Evolutionary conservation across 352 stramenopile genomes (phyloP).

Genomic region (Peronospora farinosa): DNA sequence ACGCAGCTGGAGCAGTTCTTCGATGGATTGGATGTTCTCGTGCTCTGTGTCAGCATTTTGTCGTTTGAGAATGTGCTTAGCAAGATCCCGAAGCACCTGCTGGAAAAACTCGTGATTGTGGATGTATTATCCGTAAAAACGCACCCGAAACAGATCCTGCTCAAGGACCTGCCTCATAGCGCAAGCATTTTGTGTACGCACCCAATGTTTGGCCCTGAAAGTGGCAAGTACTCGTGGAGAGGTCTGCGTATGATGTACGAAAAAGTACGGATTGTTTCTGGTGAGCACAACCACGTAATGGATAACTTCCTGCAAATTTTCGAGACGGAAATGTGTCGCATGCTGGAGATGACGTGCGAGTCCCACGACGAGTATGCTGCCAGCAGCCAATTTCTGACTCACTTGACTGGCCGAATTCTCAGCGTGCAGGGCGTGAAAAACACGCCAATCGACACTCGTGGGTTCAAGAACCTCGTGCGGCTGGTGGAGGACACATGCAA

Average conservation of each 20-base stretch:
- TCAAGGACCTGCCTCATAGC: constrained; percentile 83
- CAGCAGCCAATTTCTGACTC: constrained; percentile 97
- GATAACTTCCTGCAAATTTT: constrained; percentile 93
- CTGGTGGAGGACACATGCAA: constrained; percentile 95
- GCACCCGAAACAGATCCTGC: constrained; percentile 91
- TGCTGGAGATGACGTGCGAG: constrained; percentile 95
- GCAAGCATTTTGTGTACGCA: constrained; percentile 95
- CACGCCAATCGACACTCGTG: constrained; percentile 94
- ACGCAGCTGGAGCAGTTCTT: constrained; percentile 89
- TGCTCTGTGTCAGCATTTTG: constrained; percentile 84
- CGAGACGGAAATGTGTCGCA: constrained; percentile 93
- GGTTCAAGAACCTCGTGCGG: constrained; percentile 95
- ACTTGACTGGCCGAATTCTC: constrained; percentile 95
- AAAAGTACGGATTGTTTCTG: constrained; percentile 74
- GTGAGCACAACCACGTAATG: constrained; percentile 60
- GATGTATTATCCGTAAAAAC: constrained; percentile 98
- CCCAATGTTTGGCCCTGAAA: constrained; percentile 97
- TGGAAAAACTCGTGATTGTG: constrained; percentile 90
- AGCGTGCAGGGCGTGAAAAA: constrained; percentile 80
- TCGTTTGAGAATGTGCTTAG: constrained; percentile 68
- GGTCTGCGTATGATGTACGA: constrained; percentile 96
- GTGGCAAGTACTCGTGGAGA: constrained; percentile 91
- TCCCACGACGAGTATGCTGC: constrained; percentile 94
- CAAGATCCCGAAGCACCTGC: constrained; percentile 54
- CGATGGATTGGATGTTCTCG: constrained; percentile 89